Evolutionary conservation across 2,329 filamentous ascomycete species (phyloP).

Genomic region (Ampelomyces quisqualis): DNA sequence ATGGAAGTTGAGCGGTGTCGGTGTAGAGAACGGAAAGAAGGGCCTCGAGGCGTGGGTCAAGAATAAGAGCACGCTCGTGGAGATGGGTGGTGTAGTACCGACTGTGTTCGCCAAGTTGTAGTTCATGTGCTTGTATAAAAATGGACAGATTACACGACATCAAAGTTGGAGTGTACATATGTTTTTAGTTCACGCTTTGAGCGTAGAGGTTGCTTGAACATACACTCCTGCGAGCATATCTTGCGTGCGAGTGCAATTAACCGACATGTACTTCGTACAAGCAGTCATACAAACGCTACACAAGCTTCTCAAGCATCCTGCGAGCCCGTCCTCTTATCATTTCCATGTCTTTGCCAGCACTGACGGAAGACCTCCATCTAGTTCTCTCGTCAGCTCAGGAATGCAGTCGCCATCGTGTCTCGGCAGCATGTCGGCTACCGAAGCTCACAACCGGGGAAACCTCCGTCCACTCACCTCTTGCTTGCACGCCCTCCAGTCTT

Average conservation of each 20-base stretch:
- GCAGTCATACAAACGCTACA: neutral
- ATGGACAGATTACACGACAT: neutral
- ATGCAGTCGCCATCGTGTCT: slow-evolving; percentile 10
- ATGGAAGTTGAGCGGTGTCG: slow-evolving; percentile 87
- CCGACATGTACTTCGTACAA: neutral
- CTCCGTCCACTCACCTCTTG: slow-evolving; percentile 67
- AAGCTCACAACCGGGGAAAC: slow-evolving; percentile 6
- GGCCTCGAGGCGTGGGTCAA: slow-evolving; percentile 80
- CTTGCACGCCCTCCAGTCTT: slow-evolving; percentile 89
- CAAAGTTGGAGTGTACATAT: too few relatives aligned
- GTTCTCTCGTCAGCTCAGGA: neutral
- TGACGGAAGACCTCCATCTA: slow-evolving; percentile 88
- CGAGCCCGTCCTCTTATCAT: slow-evolving; percentile 75
- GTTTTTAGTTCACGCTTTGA: too few relatives aligned
- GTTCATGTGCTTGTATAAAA: neutral
- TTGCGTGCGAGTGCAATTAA: too few relatives aligned
- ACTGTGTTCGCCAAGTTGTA: slow-evolving; percentile 62
- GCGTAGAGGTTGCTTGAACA: too few relatives aligned
- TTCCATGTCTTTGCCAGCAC: slow-evolving; percentile 90
- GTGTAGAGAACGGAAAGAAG: slow-evolving; percentile 79
- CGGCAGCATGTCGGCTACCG: slow-evolving; percentile 32
- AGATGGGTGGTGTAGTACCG: slow-evolving; percentile 69
- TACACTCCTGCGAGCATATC: too few relatives aligned
- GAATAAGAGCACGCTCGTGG: slow-evolving; percentile 86
- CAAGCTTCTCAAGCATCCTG: slow-evolving; percentile 60